Evolutionary conservation across 2,329 filamentous ascomycete genomes (phyloP), one percentile per base, ranked within the genome.

Genomic region (Coniochaeta sp.): DNA sequence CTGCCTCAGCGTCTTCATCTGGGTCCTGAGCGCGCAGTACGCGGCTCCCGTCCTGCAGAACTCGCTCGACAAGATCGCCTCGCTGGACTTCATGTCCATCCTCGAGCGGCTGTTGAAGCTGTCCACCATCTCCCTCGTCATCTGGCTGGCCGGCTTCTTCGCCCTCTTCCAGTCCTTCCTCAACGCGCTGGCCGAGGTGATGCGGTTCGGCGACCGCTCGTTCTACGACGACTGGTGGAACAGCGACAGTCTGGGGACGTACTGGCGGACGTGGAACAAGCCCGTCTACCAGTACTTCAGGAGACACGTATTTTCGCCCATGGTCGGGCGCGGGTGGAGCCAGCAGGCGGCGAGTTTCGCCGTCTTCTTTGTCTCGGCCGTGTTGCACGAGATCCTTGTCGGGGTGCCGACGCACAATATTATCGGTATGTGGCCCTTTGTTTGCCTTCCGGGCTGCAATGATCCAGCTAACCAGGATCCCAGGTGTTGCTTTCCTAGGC

Each of bases 201-300:
- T 91, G 79, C 83, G 84, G 50, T 99, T 99, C 69, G 95, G 89
- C 19, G 95, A 99, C 72, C 85, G 95, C 32, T 89, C 93, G 58
- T 99, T 99, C 73, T 99, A 99, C 73, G 89, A 90, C 40, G 92
- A 96, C 70, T 99, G 95, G 95, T 99, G 95, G 95, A 99, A 99
- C 71, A 91, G 88, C 64, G 87, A 88, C 59, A 92, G 88, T 65
- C 80, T 98, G 7, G 90, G 93, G 36, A 83, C 83, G 4, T 99
- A 99, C 78, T 97, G 93, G 93, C 87, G 93, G 24, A 90, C 89
- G 0, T 99, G 95, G 95, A 99, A 99, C 77, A 96, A 96, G 72
- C 95, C 95, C 0, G 93, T 99, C 6, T 96, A 96, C 70, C 88
- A 92, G 61, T 99, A 96, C 74, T 98, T 99, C 87, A 93, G 91